Evolutionary conservation across 192 early-diverging fungal species (phyloP).

Genomic region (Rhizoclosmatium globosum): DNA sequence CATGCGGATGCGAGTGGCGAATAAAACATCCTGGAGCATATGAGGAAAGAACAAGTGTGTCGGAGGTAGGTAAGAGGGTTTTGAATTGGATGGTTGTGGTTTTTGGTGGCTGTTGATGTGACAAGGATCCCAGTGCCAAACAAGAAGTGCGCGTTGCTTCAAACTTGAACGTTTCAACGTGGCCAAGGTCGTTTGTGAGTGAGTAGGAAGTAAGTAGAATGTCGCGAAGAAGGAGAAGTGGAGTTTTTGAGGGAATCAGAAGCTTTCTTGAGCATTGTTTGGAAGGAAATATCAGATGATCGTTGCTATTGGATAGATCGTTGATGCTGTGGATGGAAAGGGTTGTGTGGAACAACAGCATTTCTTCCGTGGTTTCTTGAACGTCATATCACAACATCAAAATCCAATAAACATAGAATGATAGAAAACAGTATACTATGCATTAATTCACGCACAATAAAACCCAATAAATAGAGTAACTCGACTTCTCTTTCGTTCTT

Average conservation of each 20-base stretch:
- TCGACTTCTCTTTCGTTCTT: no score
- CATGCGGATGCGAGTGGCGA: not conserved
- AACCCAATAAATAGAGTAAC: no score
- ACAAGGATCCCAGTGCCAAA: not conserved
- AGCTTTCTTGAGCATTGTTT: not conserved
- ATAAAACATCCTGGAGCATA: not conserved
- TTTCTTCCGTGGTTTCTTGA: no score
- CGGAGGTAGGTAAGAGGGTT: no score
- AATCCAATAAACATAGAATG: no score
- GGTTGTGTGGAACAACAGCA: no score
- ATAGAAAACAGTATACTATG: no score
- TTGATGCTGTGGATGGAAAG: no score
- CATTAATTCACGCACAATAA: no score
- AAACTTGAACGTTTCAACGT: not conserved
- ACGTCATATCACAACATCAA: no score
- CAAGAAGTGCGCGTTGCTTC: not conserved
- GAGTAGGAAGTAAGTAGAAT: not conserved
- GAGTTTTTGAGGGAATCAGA: not conserved
- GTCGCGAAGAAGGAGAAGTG: not conserved
- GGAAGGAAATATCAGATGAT: no score
- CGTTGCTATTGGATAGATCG: no score
- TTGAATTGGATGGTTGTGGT: not conserved
- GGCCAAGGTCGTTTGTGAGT: not conserved
- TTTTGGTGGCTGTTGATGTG: not conserved
- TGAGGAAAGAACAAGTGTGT: not conserved